Percentiles rank a stretch among this genome's conserved stretches.
Evolutionary conservation across 208 protist species (phyloP).

Genomic region (Trypanosoma grayi): DNA sequence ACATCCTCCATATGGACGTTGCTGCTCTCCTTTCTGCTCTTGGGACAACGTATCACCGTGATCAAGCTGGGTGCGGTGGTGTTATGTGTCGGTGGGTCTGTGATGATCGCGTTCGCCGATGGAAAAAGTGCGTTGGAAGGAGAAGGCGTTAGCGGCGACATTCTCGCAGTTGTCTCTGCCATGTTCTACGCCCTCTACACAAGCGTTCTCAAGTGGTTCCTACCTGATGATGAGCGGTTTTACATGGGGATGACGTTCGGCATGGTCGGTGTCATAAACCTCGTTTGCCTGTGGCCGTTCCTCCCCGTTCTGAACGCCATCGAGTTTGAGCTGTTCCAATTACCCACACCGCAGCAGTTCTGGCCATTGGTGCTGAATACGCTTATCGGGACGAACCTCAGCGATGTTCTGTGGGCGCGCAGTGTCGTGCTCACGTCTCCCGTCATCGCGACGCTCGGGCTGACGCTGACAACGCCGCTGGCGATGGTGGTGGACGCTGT

Average conservation of each 20-base stretch:
- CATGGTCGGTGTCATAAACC: slow-evolving; percentile 76
- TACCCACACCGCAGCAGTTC: slow-evolving; percentile 55
- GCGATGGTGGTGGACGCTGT: slow-evolving; percentile 84
- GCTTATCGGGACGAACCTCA: slow-evolving; percentile 88
- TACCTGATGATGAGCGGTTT: slow-evolving; percentile 86
- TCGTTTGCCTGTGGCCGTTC: slow-evolving; percentile 73
- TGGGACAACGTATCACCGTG: slow-evolving; percentile 50
- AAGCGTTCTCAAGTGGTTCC: slow-evolving; percentile 60
- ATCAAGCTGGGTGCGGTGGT: slow-evolving; percentile 56
- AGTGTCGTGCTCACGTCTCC: slow-evolving; percentile 90
- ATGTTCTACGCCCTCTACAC: slow-evolving; percentile 92
- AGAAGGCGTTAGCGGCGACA: slow-evolving; percentile 61
- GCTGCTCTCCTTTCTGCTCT: slow-evolving; percentile 67
- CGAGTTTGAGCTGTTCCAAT: slow-evolving; percentile 63
- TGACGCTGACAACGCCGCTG: slow-evolving; percentile 88
- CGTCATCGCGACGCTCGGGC: slow-evolving; percentile 83
- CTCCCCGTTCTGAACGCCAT: slow-evolving; percentile 54
- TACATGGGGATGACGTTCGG: slow-evolving; percentile 89
- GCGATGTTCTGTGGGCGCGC: slow-evolving; percentile 89
- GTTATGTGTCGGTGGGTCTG: slow-evolving; percentile 59
- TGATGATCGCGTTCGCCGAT: slow-evolving; percentile 73
- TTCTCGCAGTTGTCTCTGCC: slow-evolving; percentile 71
- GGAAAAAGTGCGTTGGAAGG: slow-evolving; percentile 12
- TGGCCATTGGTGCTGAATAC: slow-evolving; percentile 80
- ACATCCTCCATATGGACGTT: slow-evolving; percentile 89